These are phyloP conservation scores for Komagataella ulmi DNA, from an alignment of 805 yeast genomes.

Conservation along the genomic window DNA sequence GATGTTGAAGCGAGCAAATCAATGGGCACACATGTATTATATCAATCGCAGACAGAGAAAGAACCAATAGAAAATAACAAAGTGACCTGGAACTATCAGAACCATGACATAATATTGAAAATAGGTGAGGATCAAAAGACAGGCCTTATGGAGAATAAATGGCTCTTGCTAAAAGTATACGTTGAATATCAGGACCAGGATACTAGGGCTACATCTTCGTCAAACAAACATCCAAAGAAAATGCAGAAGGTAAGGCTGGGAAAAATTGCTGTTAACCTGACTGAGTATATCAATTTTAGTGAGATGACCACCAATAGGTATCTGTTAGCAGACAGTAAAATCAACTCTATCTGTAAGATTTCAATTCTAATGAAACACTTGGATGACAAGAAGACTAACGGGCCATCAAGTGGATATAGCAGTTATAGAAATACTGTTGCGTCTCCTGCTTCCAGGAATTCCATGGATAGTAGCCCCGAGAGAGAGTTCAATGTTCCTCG, in stretches of 20 bases:
- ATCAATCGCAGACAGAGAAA: conserved; percentile 25
- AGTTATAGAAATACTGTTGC: background rate
- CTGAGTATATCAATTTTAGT: conserved; percentile 53
- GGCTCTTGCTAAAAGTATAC: conserved; percentile 23
- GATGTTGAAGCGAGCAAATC: background rate
- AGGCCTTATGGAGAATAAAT: conserved; percentile 27
- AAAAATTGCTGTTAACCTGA: conserved; percentile 45
- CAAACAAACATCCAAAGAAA: background rate
- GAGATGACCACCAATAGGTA: conserved; percentile 46
- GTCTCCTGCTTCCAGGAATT: background rate
- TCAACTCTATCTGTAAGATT: conserved; percentile 66
- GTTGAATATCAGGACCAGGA: conserved; percentile 12
- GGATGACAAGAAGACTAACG: background rate
- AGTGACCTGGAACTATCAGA: conserved; percentile 30
- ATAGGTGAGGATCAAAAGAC: conserved; percentile 25
- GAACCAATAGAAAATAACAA: conserved; percentile 35
- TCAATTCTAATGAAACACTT: conserved; percentile 22
- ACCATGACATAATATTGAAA: conserved; percentile 19
- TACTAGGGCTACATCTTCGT: conserved; percentile 8
- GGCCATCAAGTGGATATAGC: background rate
- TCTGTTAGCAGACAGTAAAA: conserved; percentile 62
- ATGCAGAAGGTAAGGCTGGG: conserved; percentile 44
- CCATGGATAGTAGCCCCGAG: background rate
- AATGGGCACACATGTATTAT: background rate
- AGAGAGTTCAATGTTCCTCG: conserved; percentile 9